These are phyloP conservation scores for Pseudocercospora crystallina DNA, from an alignment of 2,329 filamentous ascomycete genomes.

Conservation along the genomic window DNA sequence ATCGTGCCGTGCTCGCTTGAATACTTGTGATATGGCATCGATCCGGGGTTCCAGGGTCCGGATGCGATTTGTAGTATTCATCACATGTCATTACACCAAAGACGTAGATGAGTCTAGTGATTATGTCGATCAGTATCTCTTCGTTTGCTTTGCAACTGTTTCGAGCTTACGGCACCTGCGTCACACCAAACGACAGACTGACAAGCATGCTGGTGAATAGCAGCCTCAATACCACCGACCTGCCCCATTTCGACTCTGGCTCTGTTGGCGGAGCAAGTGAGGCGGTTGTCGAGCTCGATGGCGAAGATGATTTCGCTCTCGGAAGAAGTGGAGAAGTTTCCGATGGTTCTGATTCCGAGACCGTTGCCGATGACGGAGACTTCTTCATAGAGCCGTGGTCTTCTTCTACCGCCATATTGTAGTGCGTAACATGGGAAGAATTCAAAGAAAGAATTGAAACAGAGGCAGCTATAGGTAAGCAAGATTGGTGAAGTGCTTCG, in stretches of 20 bases:
- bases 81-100: conserved; percentile 73
- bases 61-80: conserved; percentile 62
- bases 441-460: no score
- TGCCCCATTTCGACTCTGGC: conserved; percentile 22
- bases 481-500: no score
- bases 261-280: no score
- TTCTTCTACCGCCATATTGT: no score
- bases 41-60: conserved; percentile 49
- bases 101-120: conserved; percentile 54
- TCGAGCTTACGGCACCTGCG: conserved; percentile 44
- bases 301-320: conserved; percentile 5
- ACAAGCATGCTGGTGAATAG: conserved; percentile 62
- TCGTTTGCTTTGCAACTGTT: conserved; percentile 2
- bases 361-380: no score
- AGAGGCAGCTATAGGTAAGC: no score
- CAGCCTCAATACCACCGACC: conserved; percentile 44
- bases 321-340: background rate
- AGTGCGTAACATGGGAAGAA: no score
- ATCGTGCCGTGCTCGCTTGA: conserved; percentile 62
- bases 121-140: background rate
- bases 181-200: conserved; percentile 52
- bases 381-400: no score
- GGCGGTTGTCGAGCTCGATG: background rate
- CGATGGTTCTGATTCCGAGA: no score
- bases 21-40: conserved; percentile 63